These are phyloP conservation scores for Nigrospora oryzae DNA, from an alignment of 2,329 filamentous ascomycete genomes.

Conservation along the genomic window DNA sequence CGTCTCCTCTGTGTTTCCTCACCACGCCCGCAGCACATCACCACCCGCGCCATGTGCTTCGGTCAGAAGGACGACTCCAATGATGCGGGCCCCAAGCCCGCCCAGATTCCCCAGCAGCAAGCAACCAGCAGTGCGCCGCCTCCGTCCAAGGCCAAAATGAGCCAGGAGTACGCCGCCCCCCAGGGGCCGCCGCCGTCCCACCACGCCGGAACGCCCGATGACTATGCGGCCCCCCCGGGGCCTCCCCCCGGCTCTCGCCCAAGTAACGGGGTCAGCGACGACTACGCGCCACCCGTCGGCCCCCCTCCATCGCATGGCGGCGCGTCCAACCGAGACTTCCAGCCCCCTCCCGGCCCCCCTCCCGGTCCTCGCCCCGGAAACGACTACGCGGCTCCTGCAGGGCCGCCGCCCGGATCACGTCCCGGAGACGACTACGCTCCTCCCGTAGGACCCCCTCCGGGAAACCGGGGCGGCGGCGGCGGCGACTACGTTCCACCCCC, in stretches of 20 bases:
- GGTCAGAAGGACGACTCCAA: slow-evolving; percentile 31
- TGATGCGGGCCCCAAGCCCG: slow-evolving; percentile 31
- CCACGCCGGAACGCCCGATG: not conserved
- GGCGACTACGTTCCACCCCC: slow-evolving; percentile 20
- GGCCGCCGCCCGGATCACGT: slow-evolving; percentile 21
- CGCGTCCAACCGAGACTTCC: slow-evolving; percentile 2
- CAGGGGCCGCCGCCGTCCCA: slow-evolving; percentile 15
- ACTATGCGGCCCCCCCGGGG: slow-evolving; percentile 15
- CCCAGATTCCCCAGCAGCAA: slow-evolving; percentile 15
- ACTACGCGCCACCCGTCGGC: slow-evolving; percentile 24
- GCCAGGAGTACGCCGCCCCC: slow-evolving; percentile 9
- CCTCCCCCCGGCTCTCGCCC: slow-evolving; percentile 17
- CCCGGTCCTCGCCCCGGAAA: slow-evolving; percentile 9
- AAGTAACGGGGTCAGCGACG: slow-evolving; percentile 5
- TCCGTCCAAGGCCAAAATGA: slow-evolving; percentile 11
- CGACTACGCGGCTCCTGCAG: slow-evolving; percentile 23
- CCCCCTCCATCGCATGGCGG: slow-evolving; percentile 21
- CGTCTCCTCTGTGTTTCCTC: no score
- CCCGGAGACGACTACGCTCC: slow-evolving; percentile 15
- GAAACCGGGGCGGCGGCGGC: slow-evolving; percentile 21
- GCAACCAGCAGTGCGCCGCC: slow-evolving; percentile 10
- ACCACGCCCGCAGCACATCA: no score
- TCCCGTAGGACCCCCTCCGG: slow-evolving; percentile 19
- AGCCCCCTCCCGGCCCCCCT: slow-evolving; percentile 21
- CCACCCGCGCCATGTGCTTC: slow-evolving; percentile 35